Conservation (phyloP, 2,329 filamentous ascomycete genomes). For the Exophiala phaeomuriformis region DNA sequence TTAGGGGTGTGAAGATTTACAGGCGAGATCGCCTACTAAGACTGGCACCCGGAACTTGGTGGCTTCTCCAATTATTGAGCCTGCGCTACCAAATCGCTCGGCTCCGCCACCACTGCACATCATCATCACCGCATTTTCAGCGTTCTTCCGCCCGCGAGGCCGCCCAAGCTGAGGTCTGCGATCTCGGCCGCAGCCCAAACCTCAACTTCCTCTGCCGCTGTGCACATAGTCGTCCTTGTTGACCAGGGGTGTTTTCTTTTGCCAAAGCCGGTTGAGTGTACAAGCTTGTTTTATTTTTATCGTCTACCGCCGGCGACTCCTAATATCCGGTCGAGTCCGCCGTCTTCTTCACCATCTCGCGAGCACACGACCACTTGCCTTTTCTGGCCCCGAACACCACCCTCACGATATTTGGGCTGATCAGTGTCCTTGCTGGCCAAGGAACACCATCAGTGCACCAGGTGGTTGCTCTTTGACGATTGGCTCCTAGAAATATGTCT, state of each 20-base stretch:
- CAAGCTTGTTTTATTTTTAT: neutral
- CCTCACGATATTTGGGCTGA: neutral
- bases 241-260: neutral
- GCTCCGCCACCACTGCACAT: neutral
- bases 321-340: neutral
- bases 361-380: slow-evolving; percentile 7
- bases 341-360: neutral
- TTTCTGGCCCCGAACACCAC: neutral
- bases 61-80: neutral
- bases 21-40: too few relatives aligned
- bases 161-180: too few relatives aligned
- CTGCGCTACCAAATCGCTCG: neutral
- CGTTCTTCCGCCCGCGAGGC: neutral
- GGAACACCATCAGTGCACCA: neutral
- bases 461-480: too few relatives aligned
- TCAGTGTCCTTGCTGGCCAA: slow-evolving; percentile 1
- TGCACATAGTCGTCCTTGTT: neutral
- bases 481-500: neutral
- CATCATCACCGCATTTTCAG: neutral
- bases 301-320: neutral
- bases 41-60: neutral
- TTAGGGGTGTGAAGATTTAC: too few relatives aligned
- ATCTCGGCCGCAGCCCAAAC: neutral
- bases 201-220: neutral
- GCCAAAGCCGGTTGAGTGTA: neutral